Conservation (phyloP, 2,329 filamentous ascomycete species). For the Davidsoniella australis region DNA sequence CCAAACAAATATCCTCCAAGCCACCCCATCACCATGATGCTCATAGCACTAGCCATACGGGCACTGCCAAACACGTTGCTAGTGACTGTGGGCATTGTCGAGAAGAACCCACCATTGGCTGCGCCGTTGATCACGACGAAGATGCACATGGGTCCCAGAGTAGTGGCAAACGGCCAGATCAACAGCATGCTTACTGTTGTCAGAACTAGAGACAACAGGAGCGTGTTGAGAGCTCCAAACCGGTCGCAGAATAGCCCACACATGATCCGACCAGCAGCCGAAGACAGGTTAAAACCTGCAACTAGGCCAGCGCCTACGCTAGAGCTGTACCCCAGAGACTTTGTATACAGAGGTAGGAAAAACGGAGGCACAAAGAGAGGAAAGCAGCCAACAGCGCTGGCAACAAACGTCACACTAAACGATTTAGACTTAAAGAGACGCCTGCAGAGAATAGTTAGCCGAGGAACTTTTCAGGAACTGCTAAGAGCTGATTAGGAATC, state of each 20-base stretch:
- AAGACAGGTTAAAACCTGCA: conserved; percentile 44
- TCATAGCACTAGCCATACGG: conserved; percentile 38
- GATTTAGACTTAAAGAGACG: conserved; percentile 32
- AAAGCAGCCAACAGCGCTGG: conserved; percentile 39
- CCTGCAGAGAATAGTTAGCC: conserved; percentile 19
- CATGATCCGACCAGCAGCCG: conserved; percentile 37
- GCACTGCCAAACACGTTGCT: conserved; percentile 40
- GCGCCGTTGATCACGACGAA: conserved; percentile 44
- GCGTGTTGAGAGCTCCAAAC: conserved; percentile 37
- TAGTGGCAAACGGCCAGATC: conserved; percentile 41
- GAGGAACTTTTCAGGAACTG: neutral
- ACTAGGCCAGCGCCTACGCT: conserved; percentile 37
- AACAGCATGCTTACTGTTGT: conserved; percentile 41
- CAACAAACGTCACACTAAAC: conserved; percentile 35
- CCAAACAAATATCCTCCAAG: conserved; percentile 43
- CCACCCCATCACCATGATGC: conserved; percentile 46
- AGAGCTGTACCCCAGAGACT: conserved; percentile 35
- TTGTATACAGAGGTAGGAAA: conserved; percentile 39
- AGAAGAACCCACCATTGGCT: conserved; percentile 46
- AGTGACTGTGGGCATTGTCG: conserved; percentile 45
- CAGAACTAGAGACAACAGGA: conserved; percentile 32
- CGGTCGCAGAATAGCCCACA: conserved; percentile 36
- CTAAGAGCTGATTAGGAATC: too few relatives aligned
- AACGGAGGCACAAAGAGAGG: conserved; percentile 44
- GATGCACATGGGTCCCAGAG: conserved; percentile 32